Evolutionary conservation across 2,329 filamentous ascomycete genomes (phyloP).

Genomic region (Scopulariopsis brevicaulis): DNA sequence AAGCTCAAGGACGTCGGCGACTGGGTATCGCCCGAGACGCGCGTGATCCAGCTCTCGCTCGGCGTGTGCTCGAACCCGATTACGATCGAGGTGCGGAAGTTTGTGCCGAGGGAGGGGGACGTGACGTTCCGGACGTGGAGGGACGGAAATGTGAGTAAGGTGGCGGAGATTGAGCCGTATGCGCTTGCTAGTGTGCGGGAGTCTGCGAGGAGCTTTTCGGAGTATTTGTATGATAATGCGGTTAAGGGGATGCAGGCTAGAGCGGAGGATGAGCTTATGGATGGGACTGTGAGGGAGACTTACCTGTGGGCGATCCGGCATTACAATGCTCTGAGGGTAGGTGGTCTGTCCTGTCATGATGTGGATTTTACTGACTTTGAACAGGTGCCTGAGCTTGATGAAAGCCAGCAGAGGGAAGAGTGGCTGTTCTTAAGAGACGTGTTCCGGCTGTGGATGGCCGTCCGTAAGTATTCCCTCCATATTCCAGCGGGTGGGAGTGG

Average conservation of each 20-base stretch:
- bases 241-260: slow-evolving; percentile 15
- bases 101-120: slow-evolving; percentile 24
- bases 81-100: slow-evolving; percentile 26
- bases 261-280: slow-evolving; percentile 6
- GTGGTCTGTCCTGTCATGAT: not conserved
- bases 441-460: slow-evolving; percentile 33
- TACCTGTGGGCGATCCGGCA: slow-evolving; percentile 11
- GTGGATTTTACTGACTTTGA: not conserved
- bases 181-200: slow-evolving; percentile 25
- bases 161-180: slow-evolving; percentile 22
- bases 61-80: slow-evolving; percentile 24
- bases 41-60: slow-evolving; percentile 25
- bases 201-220: slow-evolving; percentile 19
- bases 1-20: slow-evolving; percentile 27
- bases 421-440: slow-evolving; percentile 24
- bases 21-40: slow-evolving; percentile 14
- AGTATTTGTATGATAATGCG: slow-evolving; percentile 21
- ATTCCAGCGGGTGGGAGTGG: too few species aligned
- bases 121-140: slow-evolving; percentile 25
- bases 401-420: slow-evolving; percentile 13
- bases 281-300: slow-evolving; percentile 6
- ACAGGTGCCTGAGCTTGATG: not conserved
- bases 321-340: slow-evolving; percentile 13
- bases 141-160: slow-evolving; percentile 15
- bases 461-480: slow-evolving; percentile 26